phyloP scores from a whole-genome alignment of 768 basidiomycete genomes.

The Naganishia kalamii region DNA sequence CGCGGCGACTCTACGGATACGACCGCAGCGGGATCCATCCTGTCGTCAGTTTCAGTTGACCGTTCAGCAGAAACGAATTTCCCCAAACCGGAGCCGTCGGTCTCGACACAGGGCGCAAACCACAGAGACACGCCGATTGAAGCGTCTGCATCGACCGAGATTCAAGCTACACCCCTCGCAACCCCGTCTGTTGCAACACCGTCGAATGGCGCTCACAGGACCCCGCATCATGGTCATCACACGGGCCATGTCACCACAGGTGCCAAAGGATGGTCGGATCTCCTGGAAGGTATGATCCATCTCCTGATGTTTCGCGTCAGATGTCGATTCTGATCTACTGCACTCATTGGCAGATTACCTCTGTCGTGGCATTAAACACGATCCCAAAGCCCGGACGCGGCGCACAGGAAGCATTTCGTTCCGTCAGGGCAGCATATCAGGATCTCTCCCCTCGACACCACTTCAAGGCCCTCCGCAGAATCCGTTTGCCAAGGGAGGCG shows the following conservation, averaged over 20 bases:
- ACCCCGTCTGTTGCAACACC: neutral
- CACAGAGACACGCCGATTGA: neutral
- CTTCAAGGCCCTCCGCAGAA: neutral
- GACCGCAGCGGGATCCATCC: neutral
- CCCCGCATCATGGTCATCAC: constrained; percentile 25
- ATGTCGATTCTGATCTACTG: neutral
- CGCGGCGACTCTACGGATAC: constrained; percentile 20
- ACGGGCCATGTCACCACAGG: constrained; percentile 5
- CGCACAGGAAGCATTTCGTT: constrained; percentile 1
- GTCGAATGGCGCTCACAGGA: no score
- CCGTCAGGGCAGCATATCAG: constrained; percentile 12
- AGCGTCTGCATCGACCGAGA: neutral
- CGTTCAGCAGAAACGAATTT: constrained; percentile 1
- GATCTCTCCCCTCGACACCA: constrained; percentile 9
- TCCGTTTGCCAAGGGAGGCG: neutral
- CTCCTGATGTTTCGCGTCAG: neutral
- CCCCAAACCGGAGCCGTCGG: constrained; percentile 8
- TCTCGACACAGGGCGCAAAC: neutral
- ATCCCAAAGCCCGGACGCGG: neutral
- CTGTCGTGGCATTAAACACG: constrained; percentile 14
- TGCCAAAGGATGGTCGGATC: constrained; percentile 25
- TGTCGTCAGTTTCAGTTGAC: neutral
- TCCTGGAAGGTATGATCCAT: constrained; percentile 23
- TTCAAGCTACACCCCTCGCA: neutral
- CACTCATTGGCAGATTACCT: constrained; percentile 18